A percentile compares a stretch with the other conserved stretches of the same genome.
Conservation (phyloP, 495 filamentous ascomycete genomes). For the Aspergillus bertholletiae region DNA sequence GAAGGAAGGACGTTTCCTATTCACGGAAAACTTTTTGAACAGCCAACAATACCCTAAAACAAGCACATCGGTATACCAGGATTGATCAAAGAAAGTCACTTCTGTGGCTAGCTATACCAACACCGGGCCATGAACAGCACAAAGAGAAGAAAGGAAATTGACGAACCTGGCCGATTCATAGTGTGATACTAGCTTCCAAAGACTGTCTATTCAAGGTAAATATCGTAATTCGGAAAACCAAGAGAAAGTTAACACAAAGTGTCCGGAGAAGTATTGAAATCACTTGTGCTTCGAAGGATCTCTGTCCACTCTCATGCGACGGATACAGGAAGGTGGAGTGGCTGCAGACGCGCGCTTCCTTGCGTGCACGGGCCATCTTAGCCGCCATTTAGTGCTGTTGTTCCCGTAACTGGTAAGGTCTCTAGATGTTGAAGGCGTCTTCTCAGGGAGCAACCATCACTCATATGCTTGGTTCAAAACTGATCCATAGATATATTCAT, state of each 20-base stretch:
- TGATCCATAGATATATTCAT: not conserved
- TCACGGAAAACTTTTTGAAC: not conserved
- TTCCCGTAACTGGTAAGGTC: not conserved
- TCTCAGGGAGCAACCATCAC: no score
- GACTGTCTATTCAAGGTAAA: not conserved
- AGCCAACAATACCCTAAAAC: not conserved
- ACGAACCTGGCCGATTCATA: slow-evolving; percentile 47
- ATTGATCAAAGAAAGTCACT: not conserved
- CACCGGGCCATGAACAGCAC: slow-evolving; percentile 11
- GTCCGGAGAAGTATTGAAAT: slow-evolving; percentile 17
- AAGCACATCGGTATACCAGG: not conserved
- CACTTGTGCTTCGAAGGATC: slow-evolving; percentile 19
- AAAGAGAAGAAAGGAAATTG: slow-evolving; percentile 20
- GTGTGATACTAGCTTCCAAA: slow-evolving; percentile 1
- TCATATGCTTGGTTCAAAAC: not conserved
- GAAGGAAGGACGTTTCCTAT: not conserved
- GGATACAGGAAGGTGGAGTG: slow-evolving; percentile 34
- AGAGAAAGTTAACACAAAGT: slow-evolving; percentile 10
- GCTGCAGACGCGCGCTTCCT: slow-evolving; percentile 38
- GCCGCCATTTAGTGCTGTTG: not conserved
- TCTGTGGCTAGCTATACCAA: slow-evolving; percentile 3
- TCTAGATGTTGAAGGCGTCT: not conserved
- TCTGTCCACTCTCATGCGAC: slow-evolving; percentile 36
- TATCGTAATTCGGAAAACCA: not conserved
- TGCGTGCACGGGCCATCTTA: slow-evolving; percentile 24